Evolutionary conservation across 2,329 filamentous ascomycete genomes (phyloP).

Genomic region (Alternaria brassicae): DNA sequence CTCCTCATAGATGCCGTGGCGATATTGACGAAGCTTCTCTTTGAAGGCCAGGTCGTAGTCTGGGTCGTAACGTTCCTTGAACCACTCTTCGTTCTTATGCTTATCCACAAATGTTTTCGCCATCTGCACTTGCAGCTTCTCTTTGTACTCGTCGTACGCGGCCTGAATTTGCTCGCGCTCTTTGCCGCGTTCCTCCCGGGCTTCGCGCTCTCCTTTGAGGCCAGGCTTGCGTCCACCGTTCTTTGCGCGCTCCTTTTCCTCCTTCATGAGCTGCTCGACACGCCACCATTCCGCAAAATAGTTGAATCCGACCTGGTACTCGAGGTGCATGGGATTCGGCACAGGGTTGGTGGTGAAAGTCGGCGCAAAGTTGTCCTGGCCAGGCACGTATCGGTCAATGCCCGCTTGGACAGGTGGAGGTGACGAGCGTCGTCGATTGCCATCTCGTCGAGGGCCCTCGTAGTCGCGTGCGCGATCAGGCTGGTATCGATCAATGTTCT

Average conservation of each 20-base stretch:
- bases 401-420: conserved; percentile 68
- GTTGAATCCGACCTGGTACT: conserved; percentile 84
- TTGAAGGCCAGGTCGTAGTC: conserved; percentile 80
- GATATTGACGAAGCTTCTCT: conserved; percentile 77
- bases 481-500: conserved; percentile 77
- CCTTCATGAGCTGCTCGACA: conserved; percentile 80
- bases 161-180: conserved; percentile 80
- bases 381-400: conserved; percentile 86
- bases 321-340: conserved; percentile 73
- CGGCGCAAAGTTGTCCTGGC: conserved; percentile 66
- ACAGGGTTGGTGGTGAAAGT: conserved; percentile 69
- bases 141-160: conserved; percentile 71
- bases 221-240: conserved; percentile 73
- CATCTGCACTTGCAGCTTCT: conserved; percentile 73
- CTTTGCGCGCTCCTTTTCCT: conserved; percentile 75
- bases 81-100: conserved; percentile 97
- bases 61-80: conserved; percentile 90
- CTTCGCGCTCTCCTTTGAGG: conserved; percentile 68
- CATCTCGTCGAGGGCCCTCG: conserved; percentile 67
- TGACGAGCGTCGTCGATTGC: conserved; percentile 66
- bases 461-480: conserved; percentile 75
- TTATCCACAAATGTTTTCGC: conserved; percentile 87
- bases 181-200: conserved; percentile 76
- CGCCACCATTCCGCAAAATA: conserved; percentile 90
- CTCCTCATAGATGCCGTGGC: conserved; percentile 78